Evolutionary conservation across 2,329 filamentous ascomycete species (phyloP), one percentile per base, ranked within the genome.

Genomic region (Incumbomyces delicatus): DNA sequence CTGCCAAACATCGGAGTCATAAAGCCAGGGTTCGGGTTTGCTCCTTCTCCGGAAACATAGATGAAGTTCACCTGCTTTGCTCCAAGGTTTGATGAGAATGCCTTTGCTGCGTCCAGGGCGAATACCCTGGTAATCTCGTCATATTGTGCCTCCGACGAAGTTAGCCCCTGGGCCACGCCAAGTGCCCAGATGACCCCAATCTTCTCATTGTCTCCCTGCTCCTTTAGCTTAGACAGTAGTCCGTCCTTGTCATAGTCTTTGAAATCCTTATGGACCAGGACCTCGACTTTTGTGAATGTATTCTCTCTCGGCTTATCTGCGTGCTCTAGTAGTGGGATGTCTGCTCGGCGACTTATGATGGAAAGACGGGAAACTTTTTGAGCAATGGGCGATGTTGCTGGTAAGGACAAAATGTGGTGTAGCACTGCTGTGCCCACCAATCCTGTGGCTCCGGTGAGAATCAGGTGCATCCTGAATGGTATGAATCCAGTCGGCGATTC

Each of bases 171-270:
- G 50, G 75, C 79, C 40, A 81, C 78, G 0, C 85, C 84, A 59
- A 83, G 69, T 0, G 85, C 83, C 85, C 85, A 89, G 1, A 88
- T 80, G 49, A 79, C 83, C 1, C 80, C 83, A 27, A 46, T 29
- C 43, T 46, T 46, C 20, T 44, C 31, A 13, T 40, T 20, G 20
- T 46, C 34, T 17, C 6, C 74, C 66, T 0, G 83, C 84, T 77
- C 83, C 44, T 72, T 69, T 0, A 89, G 68, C 58, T 81, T 69
- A 2, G 66, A 62, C 8, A 87, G 68, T 2, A 87, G 54, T 0
- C 69, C 67, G 0, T 68, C 66, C 0, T 72, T 56, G 31, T 76
- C 72, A 60, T 86, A 88, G 1, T 61, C 67, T 11, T 66, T 63
- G 58, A 84, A 88, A 61, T 88, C 80, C 13, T 74, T 70, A 58